Conservation (phyloP, 2,329 filamentous ascomycete species). For the Hypoxylon sp. region DNA sequence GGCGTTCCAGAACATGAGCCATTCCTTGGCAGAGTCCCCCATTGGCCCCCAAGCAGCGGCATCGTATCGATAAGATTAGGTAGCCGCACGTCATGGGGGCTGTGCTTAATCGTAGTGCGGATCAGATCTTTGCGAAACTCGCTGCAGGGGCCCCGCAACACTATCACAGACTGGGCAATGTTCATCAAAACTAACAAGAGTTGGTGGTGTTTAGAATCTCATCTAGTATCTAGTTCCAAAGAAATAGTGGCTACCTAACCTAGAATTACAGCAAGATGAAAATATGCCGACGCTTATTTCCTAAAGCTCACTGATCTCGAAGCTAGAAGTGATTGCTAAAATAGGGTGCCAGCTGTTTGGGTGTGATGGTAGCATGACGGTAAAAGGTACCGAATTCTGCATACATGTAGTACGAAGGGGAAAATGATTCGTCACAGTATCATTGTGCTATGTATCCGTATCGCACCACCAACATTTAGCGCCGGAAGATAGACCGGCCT, state of each 20-base stretch:
- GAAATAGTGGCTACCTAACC: neutral
- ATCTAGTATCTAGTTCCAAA: neutral
- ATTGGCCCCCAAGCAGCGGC: constrained; percentile 21
- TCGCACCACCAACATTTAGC: constrained; percentile 17
- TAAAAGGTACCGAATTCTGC: constrained; percentile 5
- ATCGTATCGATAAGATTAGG: constrained; percentile 25
- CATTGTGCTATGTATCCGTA: constrained; percentile 14
- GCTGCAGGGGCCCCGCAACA: constrained; percentile 29
- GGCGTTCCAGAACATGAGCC: constrained; percentile 30
- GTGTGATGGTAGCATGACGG: constrained; percentile 6
- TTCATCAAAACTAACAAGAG: neutral
- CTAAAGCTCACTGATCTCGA: neutral
- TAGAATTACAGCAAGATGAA: neutral
- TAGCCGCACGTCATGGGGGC: constrained; percentile 34
- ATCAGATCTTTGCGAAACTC: constrained; percentile 34
- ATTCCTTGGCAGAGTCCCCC: constrained; percentile 7
- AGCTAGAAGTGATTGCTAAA: neutral
- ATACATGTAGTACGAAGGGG: constrained; percentile 1
- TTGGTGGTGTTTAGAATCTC: neutral
- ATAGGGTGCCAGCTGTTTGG: constrained; percentile 14
- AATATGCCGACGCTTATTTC: neutral
- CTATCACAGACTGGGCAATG: neutral
- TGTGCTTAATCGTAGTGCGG: constrained; percentile 29
- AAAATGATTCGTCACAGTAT: constrained; percentile 30
- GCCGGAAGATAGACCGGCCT: constrained; percentile 26